Percentiles rank a stretch among this genome's conserved stretches.
Conservation (phyloP, 345 rosid genomes). For the Populus nigra region DNA sequence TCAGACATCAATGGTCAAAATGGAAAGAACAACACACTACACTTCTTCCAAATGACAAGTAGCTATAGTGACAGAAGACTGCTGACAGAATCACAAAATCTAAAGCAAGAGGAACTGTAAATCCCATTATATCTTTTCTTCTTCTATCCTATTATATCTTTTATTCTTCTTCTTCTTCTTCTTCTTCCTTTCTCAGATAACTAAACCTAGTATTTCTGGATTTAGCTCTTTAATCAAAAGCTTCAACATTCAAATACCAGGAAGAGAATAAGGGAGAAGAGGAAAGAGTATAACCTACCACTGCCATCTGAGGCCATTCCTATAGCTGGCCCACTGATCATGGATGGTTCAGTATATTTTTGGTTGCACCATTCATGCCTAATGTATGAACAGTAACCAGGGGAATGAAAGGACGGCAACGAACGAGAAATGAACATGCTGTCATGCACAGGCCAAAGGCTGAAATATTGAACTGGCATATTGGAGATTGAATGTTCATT, state of each 20-base stretch:
- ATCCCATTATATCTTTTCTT: not conserved
- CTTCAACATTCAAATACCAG: not conserved
- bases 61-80: not conserved
- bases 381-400: not conserved
- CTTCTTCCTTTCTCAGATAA: not conserved
- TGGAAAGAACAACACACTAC: not conserved
- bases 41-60: not conserved
- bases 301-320: not conserved
- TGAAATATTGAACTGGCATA: not conserved
- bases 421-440: not conserved
- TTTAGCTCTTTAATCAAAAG: not conserved
- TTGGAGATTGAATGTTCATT: not conserved
- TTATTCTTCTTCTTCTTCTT: not conserved
- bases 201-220: not conserved
- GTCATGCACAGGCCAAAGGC: not conserved
- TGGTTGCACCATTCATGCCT: not conserved
- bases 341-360: not conserved
- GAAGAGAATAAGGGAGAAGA: not conserved
- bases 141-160: not conserved
- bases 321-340: not conserved
- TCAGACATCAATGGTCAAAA: not conserved
- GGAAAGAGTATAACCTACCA: not conserved
- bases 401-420: not conserved
- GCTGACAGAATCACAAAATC: not conserved
- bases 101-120: not conserved